Evolutionary conservation across 129 eudicot genomes (phyloP), one percentile per base, ranked within the genome.

Genomic region (Artemisia tridentata): DNA sequence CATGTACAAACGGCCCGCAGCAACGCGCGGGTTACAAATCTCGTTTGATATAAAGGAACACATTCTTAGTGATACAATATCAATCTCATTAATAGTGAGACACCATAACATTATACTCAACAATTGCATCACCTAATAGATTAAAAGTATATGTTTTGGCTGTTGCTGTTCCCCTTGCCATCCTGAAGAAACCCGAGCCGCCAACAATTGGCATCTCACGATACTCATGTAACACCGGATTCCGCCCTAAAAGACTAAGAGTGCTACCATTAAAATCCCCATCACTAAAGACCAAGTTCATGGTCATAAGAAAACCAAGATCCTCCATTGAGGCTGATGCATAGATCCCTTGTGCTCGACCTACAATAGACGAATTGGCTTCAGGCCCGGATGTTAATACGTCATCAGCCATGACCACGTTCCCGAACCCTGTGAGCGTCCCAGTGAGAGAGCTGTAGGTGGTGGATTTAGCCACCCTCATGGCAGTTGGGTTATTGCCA

Each of bases 141-240:
- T 71, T 68, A 70, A 70, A 54, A 14, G 46, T 62, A 64, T 75
- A 70, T 0, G 84, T 80, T 67, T 80, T 75, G 0, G 84, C 84
- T 4, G 80, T 71, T n/a, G 83, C 79, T 8, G 59, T 76, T 11
- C 89, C 89, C 13, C 84, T 76, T 0, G 89, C 89, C 80, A 84
- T 57, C 68, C 86, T 81, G 38, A 85, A 85, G 72, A 67, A 56
- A 19, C 86, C 89, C 16, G 84, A 72, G 5, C 89, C 89, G 31
- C 89, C 89, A 50, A 81, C 79, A 41, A 85, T 75, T 18, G 89
- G 70, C 89, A 85, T 75, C 67, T 85, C 89, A n/a, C 86, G 79
- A 18, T 78, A 78, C 79, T 74, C 71, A 41, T 78, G 73, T 6
- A 70, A 14, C 17, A 48, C 75, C 3, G 89, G 75, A 18, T 81